phyloP scores from a whole-genome alignment of 208 protist genomes.

The Vickermania ingenoplastis region DNA sequence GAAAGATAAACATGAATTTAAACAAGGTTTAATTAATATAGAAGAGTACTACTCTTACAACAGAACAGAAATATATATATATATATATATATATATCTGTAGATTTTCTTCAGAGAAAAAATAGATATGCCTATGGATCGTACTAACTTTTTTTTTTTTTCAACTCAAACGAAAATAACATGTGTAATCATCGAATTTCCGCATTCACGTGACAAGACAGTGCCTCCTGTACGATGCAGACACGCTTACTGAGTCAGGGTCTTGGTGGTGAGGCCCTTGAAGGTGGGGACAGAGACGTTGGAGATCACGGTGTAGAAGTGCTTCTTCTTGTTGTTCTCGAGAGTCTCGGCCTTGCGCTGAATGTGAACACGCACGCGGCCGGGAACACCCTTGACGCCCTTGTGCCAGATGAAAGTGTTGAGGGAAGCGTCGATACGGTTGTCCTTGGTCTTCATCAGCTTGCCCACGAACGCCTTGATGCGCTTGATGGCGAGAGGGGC shows the following conservation, averaged over 20 bases:
- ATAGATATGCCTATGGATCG: too few relatives aligned
- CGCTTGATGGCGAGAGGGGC: conserved; percentile 95
- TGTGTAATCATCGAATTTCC: too few relatives aligned
- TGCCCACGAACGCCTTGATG: conserved; percentile 91
- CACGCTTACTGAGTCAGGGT: conserved; percentile 51
- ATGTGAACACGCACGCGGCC: conserved; percentile 93
- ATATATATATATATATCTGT: too few relatives aligned
- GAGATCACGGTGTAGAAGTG: conserved; percentile 89
- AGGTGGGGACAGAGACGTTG: conserved; percentile 70
- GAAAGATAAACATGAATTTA: too few relatives aligned
- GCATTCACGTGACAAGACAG: background rate
- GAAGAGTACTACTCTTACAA: too few relatives aligned
- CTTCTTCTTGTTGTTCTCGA: conserved; percentile 78
- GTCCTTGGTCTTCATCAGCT: conserved; percentile 96
- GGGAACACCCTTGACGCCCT: conserved; percentile 92
- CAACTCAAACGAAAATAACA: too few relatives aligned
- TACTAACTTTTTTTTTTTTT: too few relatives aligned
- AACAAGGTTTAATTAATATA: too few relatives aligned
- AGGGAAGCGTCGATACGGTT: conserved; percentile 95
- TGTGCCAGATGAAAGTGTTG: conserved; percentile 96
- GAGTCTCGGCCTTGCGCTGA: conserved; percentile 74
- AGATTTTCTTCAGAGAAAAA: too few relatives aligned
- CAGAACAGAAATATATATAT: too few relatives aligned
- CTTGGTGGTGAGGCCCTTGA: conserved; percentile 83
- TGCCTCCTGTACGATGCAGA: background rate